Percentiles rank a stretch among this genome's conserved stretches.
Evolutionary conservation across 495 filamentous ascomycete genomes (phyloP).

Genomic region (Penicillium canescens): DNA sequence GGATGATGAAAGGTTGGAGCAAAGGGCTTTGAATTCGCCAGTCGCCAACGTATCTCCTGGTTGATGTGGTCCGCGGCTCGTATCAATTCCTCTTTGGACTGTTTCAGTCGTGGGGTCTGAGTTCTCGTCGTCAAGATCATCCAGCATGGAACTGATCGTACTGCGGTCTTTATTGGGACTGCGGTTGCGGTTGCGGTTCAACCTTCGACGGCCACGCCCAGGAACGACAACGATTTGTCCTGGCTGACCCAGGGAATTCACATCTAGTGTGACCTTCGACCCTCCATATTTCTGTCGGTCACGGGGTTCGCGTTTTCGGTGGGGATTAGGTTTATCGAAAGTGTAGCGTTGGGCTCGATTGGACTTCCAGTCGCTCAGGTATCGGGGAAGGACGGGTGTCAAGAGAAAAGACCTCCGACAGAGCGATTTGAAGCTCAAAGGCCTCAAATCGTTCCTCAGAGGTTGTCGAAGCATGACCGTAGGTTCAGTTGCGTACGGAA

Average conservation of each 20-base stretch:
- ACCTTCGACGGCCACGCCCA: conserved; percentile 11
- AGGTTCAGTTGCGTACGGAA: conserved; percentile 5
- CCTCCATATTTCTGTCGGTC: not conserved
- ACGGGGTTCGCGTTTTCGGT: conserved; percentile 5
- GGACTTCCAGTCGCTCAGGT: conserved; percentile 15
- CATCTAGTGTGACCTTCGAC: conserved; percentile 19
- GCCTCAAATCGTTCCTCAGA: conserved; percentile 15
- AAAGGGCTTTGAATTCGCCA: conserved; percentile 29
- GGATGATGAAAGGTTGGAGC: conserved; percentile 26
- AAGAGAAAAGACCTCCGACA: conserved; percentile 7
- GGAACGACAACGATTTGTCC: conserved; percentile 43
- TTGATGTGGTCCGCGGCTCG: conserved; percentile 14
- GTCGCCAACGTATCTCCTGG: conserved; percentile 22
- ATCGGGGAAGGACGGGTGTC: conserved; percentile 20
- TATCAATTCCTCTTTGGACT: conserved; percentile 27
- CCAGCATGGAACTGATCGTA: conserved; percentile 28
- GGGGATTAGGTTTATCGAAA: not conserved
- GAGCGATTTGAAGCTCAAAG: conserved; percentile 12
- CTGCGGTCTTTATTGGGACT: not conserved
- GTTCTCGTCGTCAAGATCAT: conserved; percentile 27
- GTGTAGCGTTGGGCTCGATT: conserved; percentile 2
- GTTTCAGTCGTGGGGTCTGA: not conserved
- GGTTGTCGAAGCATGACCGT: conserved; percentile 27
- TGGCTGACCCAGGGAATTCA: conserved; percentile 41
- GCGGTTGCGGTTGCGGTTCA: conserved; percentile 3